Base-by-base conservation (phyloP, 192 early-diverging fungal genomes). In the Dispira simplex region DNA sequence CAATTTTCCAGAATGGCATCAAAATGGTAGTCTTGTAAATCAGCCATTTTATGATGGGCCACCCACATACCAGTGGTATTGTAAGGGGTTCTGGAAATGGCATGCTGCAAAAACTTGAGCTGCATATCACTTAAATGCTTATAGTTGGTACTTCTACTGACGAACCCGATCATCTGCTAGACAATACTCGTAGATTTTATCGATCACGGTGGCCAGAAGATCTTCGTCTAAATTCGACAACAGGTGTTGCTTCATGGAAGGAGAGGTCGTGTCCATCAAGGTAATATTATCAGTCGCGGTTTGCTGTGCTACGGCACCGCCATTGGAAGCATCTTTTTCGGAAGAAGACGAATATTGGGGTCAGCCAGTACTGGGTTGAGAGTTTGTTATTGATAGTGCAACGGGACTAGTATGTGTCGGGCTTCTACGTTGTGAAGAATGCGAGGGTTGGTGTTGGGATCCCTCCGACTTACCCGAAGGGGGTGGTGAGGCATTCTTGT, bases 1-100 rank as follows among this genome's bases (percentile, higher is more conserved):
- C 39, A 62, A 45, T 62, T 62, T 45, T 62, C 60, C 20, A 62
- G 46, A 27, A 62, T 62, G 18, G 60, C 60, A 44, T 62, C 60
- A 43, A 62, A 62, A 44, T 62, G 60, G 32, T 62, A 44, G 32
- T 62, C 60, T 12, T 62, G 39, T 4, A 62, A 45, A 27, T 62
- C 60, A 2, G 46, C 44, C 60, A 62, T 46, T 25, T 45, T 32
- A 12, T 20, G 39, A 45, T 62, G 60, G 28, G 60, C 39, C 46
- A n/a, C 26, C n/a, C 60, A 12, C 60, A 62, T 44, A n/a, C 44
- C 60, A 13, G 60, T 43, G 60, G 18, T 43, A 27, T 62, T 62
- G 60, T 62, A 62, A 20, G 39, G 12, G 18, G 60, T n/a, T 45
- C 60, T 32, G 3, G 44, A 8, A 12, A 62, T n/a, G 12, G 46